These are phyloP conservation scores for Verbena officinalis DNA, from an alignment of 257 asterid species.

Conservation along the genomic window DNA sequence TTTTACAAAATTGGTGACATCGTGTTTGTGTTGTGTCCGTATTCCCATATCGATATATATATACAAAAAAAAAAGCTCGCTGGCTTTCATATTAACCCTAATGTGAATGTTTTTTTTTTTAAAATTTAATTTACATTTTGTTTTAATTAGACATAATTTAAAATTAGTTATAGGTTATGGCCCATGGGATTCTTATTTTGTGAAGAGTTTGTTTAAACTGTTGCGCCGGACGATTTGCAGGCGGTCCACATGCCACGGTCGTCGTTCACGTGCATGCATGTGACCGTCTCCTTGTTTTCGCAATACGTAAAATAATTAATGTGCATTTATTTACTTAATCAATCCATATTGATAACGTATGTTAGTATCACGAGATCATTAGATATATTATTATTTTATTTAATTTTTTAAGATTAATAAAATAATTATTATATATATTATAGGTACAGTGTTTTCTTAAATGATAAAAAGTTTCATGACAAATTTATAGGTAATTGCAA, in stretches of 20 bases:
- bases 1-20: no score
- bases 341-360: not conserved
- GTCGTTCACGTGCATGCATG: constrained; percentile 52
- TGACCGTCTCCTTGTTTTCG: constrained; percentile 36
- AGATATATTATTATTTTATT: no score
- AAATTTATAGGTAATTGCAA: no score
- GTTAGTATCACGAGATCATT: no score
- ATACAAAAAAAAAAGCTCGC: not conserved
- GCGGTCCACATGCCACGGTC: constrained; percentile 47
- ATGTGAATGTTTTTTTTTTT: not conserved
- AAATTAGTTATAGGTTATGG: constrained; percentile 13
- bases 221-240: constrained; percentile 27
- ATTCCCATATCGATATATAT: no score
- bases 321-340: constrained; percentile 29
- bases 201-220: not conserved
- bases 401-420: no score
- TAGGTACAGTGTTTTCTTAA: no score
- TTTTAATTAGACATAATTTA: constrained; percentile 2
- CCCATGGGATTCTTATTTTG: constrained; percentile 11
- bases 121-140: not conserved
- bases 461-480: not conserved
- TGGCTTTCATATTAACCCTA: constrained; percentile 8
- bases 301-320: constrained; percentile 29
- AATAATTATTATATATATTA: no score
- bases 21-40: no score